Base-by-base conservation (phyloP, 2,329 filamentous ascomycete genomes). In the Trichoderma asperellum region DNA sequence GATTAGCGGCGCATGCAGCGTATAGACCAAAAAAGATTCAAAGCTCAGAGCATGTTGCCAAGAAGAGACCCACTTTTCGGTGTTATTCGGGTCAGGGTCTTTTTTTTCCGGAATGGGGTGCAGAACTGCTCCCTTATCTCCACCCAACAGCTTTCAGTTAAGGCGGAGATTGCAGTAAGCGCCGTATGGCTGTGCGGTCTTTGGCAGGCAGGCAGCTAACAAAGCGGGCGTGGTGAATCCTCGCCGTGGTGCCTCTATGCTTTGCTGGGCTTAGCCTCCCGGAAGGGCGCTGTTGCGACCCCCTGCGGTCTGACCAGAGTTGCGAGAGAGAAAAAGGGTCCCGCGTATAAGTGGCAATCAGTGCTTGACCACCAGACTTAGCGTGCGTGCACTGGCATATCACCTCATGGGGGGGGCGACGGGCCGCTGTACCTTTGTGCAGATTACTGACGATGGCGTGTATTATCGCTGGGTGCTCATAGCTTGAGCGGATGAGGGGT, bases 341-440 rank as follows among this genome's bases (percentile, higher is more conserved):
- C 29, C 14, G 24, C 37, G 40, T 57, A 56, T 35, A 35, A 47
- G 47, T 49, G n/a, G 47, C 47, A 43, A 49, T 49, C 21, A 21
- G 10, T 49, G 11, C 47, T 49, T 49, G 10, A 43, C 24, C 52
- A 12, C 34, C 56, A 53, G 60, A 43, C 18, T 8, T 24, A 27
- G 12, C 34, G 52, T 65, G 49, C 32, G 59, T 60, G 29, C n/a
- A 59, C 6, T 11, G 63, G 53, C 53, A 66, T 58, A 58, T 66
- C 63, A 66, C 37, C 63, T 66, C 63, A 66, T 66, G 21, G 52
- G 24, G 52, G 24, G 53, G 62, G 62, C 63, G 53, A 66, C 63
- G 63, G 52, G 62, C 62, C 62, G 52, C 29, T 65, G n/a, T 27
- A 40, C 12, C 16, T 34, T 18, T 18, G 16, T 14, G 61, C 27